phyloP scores from a whole-genome alignment of 257 asterid species.

The Solanum chilense region DNA sequence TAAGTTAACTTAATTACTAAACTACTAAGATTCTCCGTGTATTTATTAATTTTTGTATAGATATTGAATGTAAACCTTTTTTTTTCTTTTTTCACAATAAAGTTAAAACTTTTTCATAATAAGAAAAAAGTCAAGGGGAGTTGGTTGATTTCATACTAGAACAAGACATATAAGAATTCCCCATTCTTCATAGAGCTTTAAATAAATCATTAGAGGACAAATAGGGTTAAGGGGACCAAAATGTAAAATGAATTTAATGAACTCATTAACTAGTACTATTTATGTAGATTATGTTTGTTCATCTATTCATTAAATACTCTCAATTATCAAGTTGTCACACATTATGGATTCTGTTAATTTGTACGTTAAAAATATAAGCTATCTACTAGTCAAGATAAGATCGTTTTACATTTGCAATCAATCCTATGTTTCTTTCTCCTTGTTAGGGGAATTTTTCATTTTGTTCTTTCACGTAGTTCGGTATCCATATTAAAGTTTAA shows the following conservation, averaged over 20 bases:
- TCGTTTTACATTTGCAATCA: background rate
- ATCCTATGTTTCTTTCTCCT: too few species aligned
- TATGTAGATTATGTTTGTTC: background rate
- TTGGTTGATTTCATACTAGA: background rate
- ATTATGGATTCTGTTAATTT: background rate
- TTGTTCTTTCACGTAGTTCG: too few species aligned
- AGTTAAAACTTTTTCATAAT: background rate
- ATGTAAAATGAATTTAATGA: background rate
- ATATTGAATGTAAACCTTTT: background rate
- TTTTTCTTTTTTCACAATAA: too few species aligned
- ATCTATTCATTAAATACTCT: background rate
- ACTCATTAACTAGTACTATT: background rate
- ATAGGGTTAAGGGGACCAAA: background rate
- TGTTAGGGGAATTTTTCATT: too few species aligned
- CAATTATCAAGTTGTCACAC: background rate
- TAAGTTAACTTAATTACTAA: too few species aligned
- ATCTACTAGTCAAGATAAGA: background rate
- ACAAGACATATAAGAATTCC: background rate
- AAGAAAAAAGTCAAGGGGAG: background rate
- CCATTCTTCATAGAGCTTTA: background rate
- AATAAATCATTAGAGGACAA: background rate
- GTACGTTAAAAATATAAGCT: background rate
- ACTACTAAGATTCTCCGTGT: too few species aligned
- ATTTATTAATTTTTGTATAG: background rate
- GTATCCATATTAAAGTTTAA: rapidly evolving